Percentiles rank a stretch among this genome's conserved stretches.
Conservation (phyloP, 345 rosid species). For the Eucalyptus pauciflora region DNA sequence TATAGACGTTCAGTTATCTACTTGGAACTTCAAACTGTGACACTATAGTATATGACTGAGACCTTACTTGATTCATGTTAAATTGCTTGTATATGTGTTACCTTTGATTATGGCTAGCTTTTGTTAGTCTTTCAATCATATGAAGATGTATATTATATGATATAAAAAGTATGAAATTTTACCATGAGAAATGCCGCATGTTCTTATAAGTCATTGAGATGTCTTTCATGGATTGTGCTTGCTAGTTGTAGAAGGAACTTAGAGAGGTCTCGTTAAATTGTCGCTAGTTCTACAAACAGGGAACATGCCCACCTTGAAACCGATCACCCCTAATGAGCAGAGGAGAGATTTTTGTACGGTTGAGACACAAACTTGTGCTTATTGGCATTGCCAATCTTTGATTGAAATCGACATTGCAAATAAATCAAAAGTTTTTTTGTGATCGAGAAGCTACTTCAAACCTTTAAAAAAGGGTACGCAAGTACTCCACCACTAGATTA, state of each 20-base stretch:
- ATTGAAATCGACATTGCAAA: background rate
- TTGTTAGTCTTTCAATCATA: background rate
- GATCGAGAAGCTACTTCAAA: background rate
- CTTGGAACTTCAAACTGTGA: background rate
- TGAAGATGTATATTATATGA: too few relatives aligned
- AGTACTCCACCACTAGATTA: background rate
- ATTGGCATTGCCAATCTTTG: background rate
- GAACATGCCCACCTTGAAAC: background rate
- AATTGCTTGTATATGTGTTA: background rate
- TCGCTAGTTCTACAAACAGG: background rate
- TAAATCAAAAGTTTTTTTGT: background rate
- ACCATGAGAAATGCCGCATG: background rate
- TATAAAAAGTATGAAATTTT: too few relatives aligned
- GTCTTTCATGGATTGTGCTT: background rate
- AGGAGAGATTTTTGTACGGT: background rate
- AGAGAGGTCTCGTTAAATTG: background rate
- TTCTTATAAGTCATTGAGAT: background rate
- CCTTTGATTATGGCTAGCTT: background rate
- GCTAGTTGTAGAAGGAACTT: background rate
- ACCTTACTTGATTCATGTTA: background rate
- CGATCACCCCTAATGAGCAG: background rate
- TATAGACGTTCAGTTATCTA: background rate
- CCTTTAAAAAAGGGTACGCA: background rate
- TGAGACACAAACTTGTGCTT: background rate
- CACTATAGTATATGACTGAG: background rate